These are phyloP conservation scores for Boletus semigastroideus DNA, from an alignment of 1,284 basidiomycete genomes.

Conservation along the genomic window DNA sequence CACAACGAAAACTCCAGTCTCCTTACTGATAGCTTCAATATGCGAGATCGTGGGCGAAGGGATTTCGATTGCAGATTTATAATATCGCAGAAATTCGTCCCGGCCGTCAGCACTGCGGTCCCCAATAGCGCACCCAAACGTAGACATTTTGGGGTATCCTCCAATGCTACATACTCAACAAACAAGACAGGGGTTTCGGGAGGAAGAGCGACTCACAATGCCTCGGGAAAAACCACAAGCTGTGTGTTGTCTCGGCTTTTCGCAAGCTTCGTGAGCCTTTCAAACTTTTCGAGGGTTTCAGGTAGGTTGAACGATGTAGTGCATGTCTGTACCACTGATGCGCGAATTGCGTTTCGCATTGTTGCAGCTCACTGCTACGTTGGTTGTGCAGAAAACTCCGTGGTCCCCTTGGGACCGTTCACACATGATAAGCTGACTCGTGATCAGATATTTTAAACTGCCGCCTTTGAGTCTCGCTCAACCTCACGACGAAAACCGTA, in stretches of 20 bases:
- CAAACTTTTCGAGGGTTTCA: conserved; percentile 58
- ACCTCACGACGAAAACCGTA: too few species aligned
- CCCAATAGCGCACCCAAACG: conserved; percentile 60
- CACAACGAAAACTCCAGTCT: conserved; percentile 58
- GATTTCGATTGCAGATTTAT: conserved; percentile 56
- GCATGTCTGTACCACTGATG: conserved; percentile 58
- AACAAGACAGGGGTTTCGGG: too few species aligned
- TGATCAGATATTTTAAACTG: not conserved
- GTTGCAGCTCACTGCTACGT: not conserved
- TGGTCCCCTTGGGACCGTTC: too few species aligned
- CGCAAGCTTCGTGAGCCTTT: conserved; percentile 48
- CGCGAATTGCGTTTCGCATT: conserved; percentile 34
- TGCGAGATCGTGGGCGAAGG: conserved; percentile 49
- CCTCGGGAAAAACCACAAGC: conserved; percentile 72
- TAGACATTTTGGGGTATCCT: conserved; percentile 65
- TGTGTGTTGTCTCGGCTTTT: conserved; percentile 52
- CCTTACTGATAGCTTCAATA: conserved; percentile 53
- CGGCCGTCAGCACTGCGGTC: conserved; percentile 52
- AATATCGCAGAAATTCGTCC: conserved; percentile 60
- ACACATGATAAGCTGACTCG: conserved; percentile 5
- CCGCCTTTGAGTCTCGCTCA: too few species aligned
- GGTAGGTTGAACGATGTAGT: conserved; percentile 53
- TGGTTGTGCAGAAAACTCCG: not conserved
- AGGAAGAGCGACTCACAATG: conserved; percentile 49
- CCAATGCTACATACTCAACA: conserved; percentile 47